Percentiles rank a stretch among this genome's conserved stretches.
These are phyloP conservation scores for Fusarium sp. DNA, from an alignment of 2,329 filamentous ascomycete genomes.

Conservation along the genomic window DNA sequence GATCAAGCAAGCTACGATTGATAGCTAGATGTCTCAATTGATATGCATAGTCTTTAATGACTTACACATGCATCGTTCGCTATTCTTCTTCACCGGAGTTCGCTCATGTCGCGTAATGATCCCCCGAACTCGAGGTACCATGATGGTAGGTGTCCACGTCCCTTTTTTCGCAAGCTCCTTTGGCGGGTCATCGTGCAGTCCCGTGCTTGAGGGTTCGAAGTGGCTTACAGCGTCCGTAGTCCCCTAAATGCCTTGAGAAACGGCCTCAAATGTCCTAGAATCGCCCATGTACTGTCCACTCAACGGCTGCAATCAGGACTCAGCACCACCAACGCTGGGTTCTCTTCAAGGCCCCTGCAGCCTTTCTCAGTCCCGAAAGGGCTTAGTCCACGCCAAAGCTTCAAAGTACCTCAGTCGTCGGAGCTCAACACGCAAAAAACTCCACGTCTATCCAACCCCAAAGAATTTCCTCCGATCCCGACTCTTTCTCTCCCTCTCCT, in stretches of 20 bases:
- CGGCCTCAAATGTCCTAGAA: conserved; percentile 13
- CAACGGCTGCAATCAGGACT: conserved; percentile 34
- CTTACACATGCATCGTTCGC: conserved; percentile 6
- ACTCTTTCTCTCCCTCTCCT: conserved; percentile 52
- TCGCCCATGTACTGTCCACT: conserved; percentile 31
- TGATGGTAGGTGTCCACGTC: conserved; percentile 35
- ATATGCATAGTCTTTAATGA: not conserved
- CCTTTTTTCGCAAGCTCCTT: conserved; percentile 34
- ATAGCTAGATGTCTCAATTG: not conserved
- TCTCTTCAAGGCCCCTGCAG: conserved; percentile 34
- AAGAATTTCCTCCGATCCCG: conserved; percentile 54
- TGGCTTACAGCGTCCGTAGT: conserved; percentile 20
- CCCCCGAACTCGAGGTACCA: conserved; percentile 42
- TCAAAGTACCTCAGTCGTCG: conserved; percentile 53
- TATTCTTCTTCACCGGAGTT: conserved; percentile 31
- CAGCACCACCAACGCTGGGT: conserved; percentile 27
- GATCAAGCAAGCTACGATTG: not conserved
- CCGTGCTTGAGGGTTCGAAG: conserved; percentile 2
- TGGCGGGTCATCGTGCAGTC: conserved; percentile 30
- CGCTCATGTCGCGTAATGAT: conserved; percentile 45
- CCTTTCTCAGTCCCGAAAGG: conserved; percentile 38
- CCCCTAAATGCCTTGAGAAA: conserved; percentile 24
- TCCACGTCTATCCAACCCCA: conserved; percentile 55
- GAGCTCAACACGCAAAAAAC: conserved; percentile 60
- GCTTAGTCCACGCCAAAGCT: conserved; percentile 51